Evolutionary conservation across 176 grass and related monocot species (phyloP), one percentile per base, ranked within the genome.

Genomic region (Themeda triandra): DNA sequence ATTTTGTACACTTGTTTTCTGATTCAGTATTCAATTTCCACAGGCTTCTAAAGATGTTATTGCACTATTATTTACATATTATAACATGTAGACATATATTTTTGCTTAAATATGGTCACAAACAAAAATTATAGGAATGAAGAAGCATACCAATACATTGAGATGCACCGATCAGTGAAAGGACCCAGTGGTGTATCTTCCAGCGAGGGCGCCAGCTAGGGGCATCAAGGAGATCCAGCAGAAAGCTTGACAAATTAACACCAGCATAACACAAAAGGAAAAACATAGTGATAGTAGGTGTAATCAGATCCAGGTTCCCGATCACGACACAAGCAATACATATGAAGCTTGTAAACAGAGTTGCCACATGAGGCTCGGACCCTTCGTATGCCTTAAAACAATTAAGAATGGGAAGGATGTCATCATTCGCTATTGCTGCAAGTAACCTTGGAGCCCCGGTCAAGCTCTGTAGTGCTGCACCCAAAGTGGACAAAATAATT

Each of bases 191-290:
- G 73, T 98, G 96, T 63, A 95, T 85, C 77, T 95, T 98, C 96
- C 96, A 98, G 84, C 96, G 87, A 60, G 96, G 96, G 15, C 96
- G 92, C 96, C 96, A 98, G 54, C 96, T 98, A 85, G 96, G 96
- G 86, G 96, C 96, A 90, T 98, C 96, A 44, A 98, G 96, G 66
- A 98, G 85, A 87, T 98, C 96, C 31, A 98, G 80, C 18, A 98
- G 86, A 91, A 98, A 98, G 84, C 96, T 95, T 44, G 92, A 95
- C 66, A 98, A 69, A 77, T 98, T 98, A 45, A 98, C 96, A 83
- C 96, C 96, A 63, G 91, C 91, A 90, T 95, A 98, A 83, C 96
- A 98, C 54, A 98, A 40, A 63, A 98, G 91, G 80, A 95, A 98
- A 91, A 98, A 98, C 96, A 98, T 98, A 58, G 96, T 98, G 75